These are phyloP conservation scores for Arthrocladium fulminans DNA, from an alignment of 2,329 filamentous ascomycete species.

Conservation along the genomic window DNA sequence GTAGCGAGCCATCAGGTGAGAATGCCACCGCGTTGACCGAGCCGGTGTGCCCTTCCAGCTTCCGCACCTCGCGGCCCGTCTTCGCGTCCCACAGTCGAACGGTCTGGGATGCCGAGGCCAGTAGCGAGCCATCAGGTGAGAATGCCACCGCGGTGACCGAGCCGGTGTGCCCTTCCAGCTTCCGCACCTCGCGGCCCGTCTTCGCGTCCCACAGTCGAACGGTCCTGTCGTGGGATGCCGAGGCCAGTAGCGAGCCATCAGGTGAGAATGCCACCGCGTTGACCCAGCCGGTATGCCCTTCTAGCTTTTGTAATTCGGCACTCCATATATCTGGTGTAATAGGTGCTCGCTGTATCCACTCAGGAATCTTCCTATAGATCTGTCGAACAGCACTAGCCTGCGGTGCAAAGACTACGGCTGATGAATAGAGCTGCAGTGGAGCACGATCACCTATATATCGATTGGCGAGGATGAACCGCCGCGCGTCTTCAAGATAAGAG, in stretches of 20 bases:
- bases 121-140: slow-evolving; percentile 17
- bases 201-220: slow-evolving; percentile 16
- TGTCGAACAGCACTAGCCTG: slow-evolving; percentile 22
- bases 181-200: too few relatives aligned
- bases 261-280: slow-evolving; percentile 18
- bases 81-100: too few relatives aligned
- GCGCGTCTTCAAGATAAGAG: slow-evolving; percentile 27
- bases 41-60: slow-evolving; percentile 17
- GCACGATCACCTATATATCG: slow-evolving; percentile 23
- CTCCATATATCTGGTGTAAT: slow-evolving; percentile 15
- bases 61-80: slow-evolving; percentile 23
- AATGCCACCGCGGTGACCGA: slow-evolving; percentile 15
- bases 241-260: slow-evolving; percentile 17
- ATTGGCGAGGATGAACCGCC: slow-evolving; percentile 26
- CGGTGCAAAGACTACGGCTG: slow-evolving; percentile 29
- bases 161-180: slow-evolving; percentile 14
- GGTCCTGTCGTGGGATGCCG: slow-evolving; percentile 15
- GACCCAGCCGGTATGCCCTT: slow-evolving; percentile 16
- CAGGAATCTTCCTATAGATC: slow-evolving; percentile 19
- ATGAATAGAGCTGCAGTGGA: slow-evolving; percentile 31
- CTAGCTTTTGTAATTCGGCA: slow-evolving; percentile 20
- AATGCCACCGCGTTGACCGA: slow-evolving; percentile 16
- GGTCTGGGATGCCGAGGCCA: slow-evolving; percentile 19
- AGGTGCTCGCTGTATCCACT: slow-evolving; percentile 12
- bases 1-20: slow-evolving; percentile 17